These are phyloP conservation scores for Fusarium sp. DNA, from an alignment of 2,329 filamentous ascomycete species.

Conservation along the genomic window DNA sequence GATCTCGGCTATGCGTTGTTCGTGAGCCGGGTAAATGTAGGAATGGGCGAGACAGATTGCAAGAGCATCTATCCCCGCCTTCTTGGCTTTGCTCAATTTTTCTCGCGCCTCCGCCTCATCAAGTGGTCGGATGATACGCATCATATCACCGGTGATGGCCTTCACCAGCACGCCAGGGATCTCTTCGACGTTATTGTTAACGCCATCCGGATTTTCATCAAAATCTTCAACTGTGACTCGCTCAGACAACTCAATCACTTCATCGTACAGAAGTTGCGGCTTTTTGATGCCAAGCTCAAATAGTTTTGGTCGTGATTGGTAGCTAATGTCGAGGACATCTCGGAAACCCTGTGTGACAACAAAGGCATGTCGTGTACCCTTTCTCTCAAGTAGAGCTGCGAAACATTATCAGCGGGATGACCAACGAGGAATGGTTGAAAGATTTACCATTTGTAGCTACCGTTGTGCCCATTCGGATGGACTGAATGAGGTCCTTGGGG, in stretches of 20 bases:
- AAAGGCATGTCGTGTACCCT: not conserved
- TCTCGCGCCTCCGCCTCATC: constrained; percentile 70
- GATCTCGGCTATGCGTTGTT: constrained; percentile 53
- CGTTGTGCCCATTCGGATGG: constrained; percentile 1
- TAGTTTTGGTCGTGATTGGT: not conserved
- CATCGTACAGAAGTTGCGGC: constrained; percentile 79
- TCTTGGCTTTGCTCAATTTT: constrained; percentile 67
- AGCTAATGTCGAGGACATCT: not conserved
- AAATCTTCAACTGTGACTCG: constrained; percentile 88
- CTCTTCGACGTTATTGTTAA: constrained; percentile 33
- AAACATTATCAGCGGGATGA: too few species aligned
- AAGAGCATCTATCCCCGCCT: constrained; percentile 64
- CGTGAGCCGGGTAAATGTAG: constrained; percentile 73
- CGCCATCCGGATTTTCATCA: constrained; percentile 69
- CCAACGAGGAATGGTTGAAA: too few species aligned
- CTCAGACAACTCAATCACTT: constrained; percentile 86
- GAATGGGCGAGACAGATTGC: constrained; percentile 79
- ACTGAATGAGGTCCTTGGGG: constrained; percentile 28
- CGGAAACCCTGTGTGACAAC: not conserved
- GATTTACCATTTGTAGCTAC: not conserved
- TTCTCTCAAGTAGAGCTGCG: not conserved
- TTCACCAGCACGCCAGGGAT: constrained; percentile 70
- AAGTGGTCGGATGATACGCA: constrained; percentile 72
- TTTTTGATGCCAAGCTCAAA: not conserved
- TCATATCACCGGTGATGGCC: constrained; percentile 73